Percentiles rank a stretch among this genome's conserved stretches.
phyloP scores from a whole-genome alignment of 306 rosid species.

The Lupinus albus region DNA sequence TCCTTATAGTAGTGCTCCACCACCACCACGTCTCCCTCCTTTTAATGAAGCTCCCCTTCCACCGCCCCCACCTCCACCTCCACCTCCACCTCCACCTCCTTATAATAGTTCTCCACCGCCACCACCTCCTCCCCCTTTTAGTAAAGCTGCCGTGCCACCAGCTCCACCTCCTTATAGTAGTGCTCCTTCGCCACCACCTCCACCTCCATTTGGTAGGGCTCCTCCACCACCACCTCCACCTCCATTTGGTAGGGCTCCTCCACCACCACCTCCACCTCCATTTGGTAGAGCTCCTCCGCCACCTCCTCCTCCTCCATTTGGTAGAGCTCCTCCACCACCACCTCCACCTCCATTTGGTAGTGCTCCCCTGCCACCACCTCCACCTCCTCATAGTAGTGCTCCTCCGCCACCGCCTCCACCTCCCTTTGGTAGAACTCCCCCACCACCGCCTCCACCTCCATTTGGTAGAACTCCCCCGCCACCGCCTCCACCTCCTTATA shows the following conservation, averaged over 20 bases:
- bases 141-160: background rate
- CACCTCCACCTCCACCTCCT: no score
- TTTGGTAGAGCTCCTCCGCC: background rate
- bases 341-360: constrained; percentile 26
- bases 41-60: constrained; percentile 10
- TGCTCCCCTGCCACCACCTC: background rate
- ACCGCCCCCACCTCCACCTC: constrained; percentile 8
- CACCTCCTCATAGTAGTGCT: constrained; percentile 31
- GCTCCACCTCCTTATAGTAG: no score
- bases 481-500: constrained; percentile 32
- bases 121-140: constrained; percentile 34
- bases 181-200: no score
- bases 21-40: constrained; percentile 42
- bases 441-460: constrained; percentile 38
- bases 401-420: constrained; percentile 41
- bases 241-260: constrained; percentile 34
- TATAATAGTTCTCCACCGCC: no score
- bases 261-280: constrained; percentile 40
- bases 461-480: background rate
- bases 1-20: constrained; percentile 22
- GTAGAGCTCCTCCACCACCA: constrained; percentile 23
- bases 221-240: constrained; percentile 59
- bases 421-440: constrained; percentile 14
- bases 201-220: background rate
- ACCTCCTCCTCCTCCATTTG: constrained; percentile 41